Conservation (phyloP, 352 stramenopile species). For the Globisporangium emineosum region DNA sequence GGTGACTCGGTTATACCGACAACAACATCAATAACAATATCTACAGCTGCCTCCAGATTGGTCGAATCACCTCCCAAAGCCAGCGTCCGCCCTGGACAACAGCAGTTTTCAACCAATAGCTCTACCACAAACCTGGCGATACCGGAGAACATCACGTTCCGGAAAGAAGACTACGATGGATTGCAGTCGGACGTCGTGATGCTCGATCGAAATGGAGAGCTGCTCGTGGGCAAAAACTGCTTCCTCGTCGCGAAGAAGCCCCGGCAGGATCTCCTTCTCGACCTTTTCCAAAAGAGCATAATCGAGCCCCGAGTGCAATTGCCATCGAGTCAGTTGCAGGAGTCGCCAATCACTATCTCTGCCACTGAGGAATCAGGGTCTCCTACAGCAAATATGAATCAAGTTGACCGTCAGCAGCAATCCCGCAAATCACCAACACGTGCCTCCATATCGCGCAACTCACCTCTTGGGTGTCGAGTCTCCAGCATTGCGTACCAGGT, state of each 20-base stretch:
- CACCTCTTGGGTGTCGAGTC: not conserved
- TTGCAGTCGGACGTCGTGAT: conserved; percentile 45
- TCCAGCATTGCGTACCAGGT: conserved; percentile 1
- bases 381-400: not conserved
- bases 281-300: conserved; percentile 31
- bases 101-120: not conserved
- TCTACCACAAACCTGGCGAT: not conserved
- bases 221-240: conserved; percentile 56
- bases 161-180: conserved; percentile 52
- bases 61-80: not conserved
- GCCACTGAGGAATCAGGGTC: not conserved
- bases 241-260: conserved; percentile 39
- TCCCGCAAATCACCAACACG: conserved; percentile 1
- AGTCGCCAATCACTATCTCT: not conserved
- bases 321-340: conserved; percentile 1
- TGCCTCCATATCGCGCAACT: conserved; percentile 1
- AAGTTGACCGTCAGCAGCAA: not conserved
- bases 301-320: conserved; percentile 45
- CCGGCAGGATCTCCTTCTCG: conserved; percentile 35
- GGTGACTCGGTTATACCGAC: not conserved
- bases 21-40: no score
- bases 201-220: conserved; percentile 32
- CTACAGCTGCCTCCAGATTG: not conserved
- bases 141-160: conserved; percentile 33
- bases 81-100: not conserved